These are phyloP conservation scores for Rhodotorula mucilaginosa DNA, from an alignment of 1,284 basidiomycete genomes.

Conservation along the genomic window DNA sequence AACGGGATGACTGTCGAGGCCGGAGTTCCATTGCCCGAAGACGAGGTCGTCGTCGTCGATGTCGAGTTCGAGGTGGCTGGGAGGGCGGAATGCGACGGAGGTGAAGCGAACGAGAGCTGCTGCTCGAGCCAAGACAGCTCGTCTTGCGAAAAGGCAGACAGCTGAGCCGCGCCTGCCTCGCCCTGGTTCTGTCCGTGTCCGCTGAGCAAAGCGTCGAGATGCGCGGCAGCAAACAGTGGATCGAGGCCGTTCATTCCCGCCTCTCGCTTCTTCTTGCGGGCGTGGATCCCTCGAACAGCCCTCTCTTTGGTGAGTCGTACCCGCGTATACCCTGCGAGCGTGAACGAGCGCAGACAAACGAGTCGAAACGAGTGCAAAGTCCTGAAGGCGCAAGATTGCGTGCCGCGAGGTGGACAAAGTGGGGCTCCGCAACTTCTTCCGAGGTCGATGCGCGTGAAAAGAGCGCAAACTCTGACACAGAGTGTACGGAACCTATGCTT, in stretches of 20 bases:
- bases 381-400: too few species aligned
- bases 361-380: too few species aligned
- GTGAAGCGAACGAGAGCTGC: conserved; percentile 5
- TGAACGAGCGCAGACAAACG: too few species aligned
- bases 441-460: too few species aligned
- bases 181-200: background rate
- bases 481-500: too few species aligned
- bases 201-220: background rate
- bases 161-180: background rate
- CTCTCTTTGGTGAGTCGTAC: too few species aligned
- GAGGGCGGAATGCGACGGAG: background rate
- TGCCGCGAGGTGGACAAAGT: too few species aligned
- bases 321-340: too few species aligned
- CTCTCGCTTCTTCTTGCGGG: background rate
- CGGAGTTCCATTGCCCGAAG: background rate
- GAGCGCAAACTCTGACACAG: too few species aligned
- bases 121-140: conserved; percentile 19
- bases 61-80: background rate
- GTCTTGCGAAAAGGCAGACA: background rate
- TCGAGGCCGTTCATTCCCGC: background rate
- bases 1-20: background rate
- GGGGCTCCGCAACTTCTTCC: too few species aligned
- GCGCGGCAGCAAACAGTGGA: background rate
- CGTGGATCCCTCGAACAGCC: too few species aligned
- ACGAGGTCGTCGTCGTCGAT: background rate